Evolutionary conservation across 345 rosid species (phyloP), one percentile per base, ranked within the genome.

Genomic region (Raphanus sativus): DNA sequence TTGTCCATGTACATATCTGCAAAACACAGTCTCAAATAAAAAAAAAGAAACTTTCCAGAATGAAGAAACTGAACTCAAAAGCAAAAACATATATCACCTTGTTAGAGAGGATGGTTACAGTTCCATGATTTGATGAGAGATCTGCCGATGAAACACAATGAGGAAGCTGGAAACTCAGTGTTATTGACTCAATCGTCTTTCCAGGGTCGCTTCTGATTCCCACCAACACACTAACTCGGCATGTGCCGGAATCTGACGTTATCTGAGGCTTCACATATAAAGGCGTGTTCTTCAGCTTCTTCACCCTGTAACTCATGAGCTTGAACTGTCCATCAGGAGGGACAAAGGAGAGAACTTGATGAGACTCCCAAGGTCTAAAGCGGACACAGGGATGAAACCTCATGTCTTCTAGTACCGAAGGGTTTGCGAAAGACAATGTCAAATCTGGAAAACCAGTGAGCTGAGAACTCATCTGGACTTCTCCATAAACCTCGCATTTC

Each of bases 231-330:
- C 87, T 91, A 45, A 92, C 29, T 34, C 91, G 93, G 58, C 94
- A 87, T 58, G 87, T 80, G 60, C 94, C 99, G 1, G 85, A 85
- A 71, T 89, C 89, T 12, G 97, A 88, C 62, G 93, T 87, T 64
- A 95, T 76, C 81, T 92, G 99, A 58, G 98, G 99, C 85, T 91
- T 95, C 52, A 95, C 88, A 64, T 95, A 95, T 55, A 92, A 40
- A 24, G 97, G 99, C 28, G 85, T 84, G 69, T 83, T 87, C 88
- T 91, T 95, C 84, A 95, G 89, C 80, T 87, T 92, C 83, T 80
- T 91, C 80, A 92, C 91, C 83, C 98, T 92, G 90, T 95, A 95
- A 85, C 91, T 92, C 99, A 95, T 91, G 83, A 92, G 98, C 84
- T 85, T 93, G 81, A 95, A 95, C 76, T 81, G 87, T 67, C 99